phyloP scores from a whole-genome alignment of 305 asterid species.

The Fraxinus dipetala region DNA sequence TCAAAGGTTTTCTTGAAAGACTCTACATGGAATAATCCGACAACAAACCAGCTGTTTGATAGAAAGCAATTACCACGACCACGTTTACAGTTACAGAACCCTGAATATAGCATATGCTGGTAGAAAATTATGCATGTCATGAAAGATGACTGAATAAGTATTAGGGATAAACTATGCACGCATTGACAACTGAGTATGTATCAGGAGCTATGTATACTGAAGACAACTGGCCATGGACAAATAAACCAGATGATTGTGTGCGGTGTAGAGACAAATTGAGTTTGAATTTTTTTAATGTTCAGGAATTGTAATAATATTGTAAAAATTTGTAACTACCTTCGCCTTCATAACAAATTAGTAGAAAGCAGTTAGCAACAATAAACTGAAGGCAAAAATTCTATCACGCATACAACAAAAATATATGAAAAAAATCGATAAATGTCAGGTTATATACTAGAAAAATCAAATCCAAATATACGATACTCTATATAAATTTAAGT shows the following conservation, averaged over 20 bases:
- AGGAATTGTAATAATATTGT: not conserved
- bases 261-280: not conserved
- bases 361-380: not conserved
- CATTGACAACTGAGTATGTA: not conserved
- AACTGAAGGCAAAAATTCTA: not conserved
- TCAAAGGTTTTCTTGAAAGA: constrained; percentile 2
- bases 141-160: not conserved
- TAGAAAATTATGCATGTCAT: not conserved
- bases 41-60: not conserved
- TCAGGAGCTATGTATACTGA: not conserved
- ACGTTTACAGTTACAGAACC: not conserved
- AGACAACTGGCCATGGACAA: not conserved
- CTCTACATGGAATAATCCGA: not conserved
- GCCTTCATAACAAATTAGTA: not conserved
- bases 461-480: not conserved
- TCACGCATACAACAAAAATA: not conserved
- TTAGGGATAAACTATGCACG: not conserved
- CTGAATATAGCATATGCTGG: not conserved
- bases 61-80: not conserved
- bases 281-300: not conserved
- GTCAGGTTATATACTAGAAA: not conserved
- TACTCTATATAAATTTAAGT: not conserved
- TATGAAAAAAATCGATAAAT: not conserved
- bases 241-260: not conserved
- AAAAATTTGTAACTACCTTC: not conserved